A percentile compares a stretch with the other conserved stretches of the same genome.
phyloP scores from a whole-genome alignment of 148 eudicot species.

The Spergularia marina region DNA sequence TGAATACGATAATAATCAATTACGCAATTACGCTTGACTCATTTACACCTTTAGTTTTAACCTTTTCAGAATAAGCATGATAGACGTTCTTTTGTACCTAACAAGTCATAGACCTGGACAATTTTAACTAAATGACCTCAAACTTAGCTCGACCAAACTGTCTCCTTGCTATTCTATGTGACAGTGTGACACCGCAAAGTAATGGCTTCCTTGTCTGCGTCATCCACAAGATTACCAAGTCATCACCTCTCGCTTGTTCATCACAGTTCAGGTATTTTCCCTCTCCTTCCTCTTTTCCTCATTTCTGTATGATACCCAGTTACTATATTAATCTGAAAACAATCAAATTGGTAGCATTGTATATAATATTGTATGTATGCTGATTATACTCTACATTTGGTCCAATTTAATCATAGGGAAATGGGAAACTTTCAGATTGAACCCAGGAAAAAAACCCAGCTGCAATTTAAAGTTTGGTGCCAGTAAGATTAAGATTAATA shows the following conservation, averaged over 20 bases:
- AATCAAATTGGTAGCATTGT: not conserved
- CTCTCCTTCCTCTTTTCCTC: not conserved
- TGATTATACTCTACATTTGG: constrained; percentile 9
- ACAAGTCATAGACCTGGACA: too few relatives aligned
- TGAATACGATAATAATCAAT: too few relatives aligned
- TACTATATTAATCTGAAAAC: not conserved
- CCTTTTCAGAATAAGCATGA: too few relatives aligned
- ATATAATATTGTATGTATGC: not conserved
- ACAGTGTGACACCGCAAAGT: too few relatives aligned
- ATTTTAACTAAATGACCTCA: too few relatives aligned
- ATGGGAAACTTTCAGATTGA: constrained; percentile 36
- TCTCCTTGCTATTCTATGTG: too few relatives aligned
- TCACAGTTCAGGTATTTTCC: not conserved
- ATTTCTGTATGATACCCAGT: not conserved
- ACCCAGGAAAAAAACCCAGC: constrained; percentile 6
- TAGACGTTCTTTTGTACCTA: too few relatives aligned
- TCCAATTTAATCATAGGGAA: constrained; percentile 36
- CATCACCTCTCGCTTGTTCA: not conserved
- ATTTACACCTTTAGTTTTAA: too few relatives aligned
- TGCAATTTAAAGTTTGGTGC: not conserved
- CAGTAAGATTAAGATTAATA: not conserved
- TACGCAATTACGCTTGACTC: too few relatives aligned
- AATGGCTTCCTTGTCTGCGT: constrained; percentile 20
- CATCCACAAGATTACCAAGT: not conserved
- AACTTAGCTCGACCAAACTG: too few relatives aligned